Evolutionary conservation across 805 yeast species (phyloP).

Genomic region (Millerozyma acaciae): DNA sequence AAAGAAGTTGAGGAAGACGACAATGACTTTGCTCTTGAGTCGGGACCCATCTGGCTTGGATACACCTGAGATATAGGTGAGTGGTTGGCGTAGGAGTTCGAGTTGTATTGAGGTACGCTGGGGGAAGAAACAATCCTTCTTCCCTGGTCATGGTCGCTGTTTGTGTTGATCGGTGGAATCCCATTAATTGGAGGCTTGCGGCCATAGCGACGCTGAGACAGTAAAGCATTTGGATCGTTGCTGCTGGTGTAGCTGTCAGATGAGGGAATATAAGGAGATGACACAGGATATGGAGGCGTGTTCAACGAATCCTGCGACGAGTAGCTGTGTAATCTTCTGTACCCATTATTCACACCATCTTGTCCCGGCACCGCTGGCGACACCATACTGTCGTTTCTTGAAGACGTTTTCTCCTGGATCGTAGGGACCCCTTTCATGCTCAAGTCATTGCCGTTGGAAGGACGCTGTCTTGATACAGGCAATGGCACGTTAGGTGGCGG

Average conservation of each 20-base stretch:
- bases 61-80: slow-evolving; percentile 10
- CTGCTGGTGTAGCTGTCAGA: slow-evolving; percentile 5
- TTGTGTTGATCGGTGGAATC: slow-evolving; percentile 15
- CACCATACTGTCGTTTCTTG: slow-evolving; percentile 3
- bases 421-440: no score
- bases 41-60: slow-evolving; percentile 6
- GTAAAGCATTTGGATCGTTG: background rate
- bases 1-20: no score
- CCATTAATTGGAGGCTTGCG: slow-evolving; percentile 16
- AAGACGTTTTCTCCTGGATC: no score
- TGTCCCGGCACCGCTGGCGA: no score
- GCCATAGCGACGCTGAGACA: slow-evolving; percentile 8
- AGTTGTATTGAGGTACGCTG: slow-evolving; percentile 12
- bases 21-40: slow-evolving; percentile 27
- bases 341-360: background rate
- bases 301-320: slow-evolving; percentile 3
- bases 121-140: slow-evolving; percentile 33
- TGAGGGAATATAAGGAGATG: slow-evolving; percentile 2
- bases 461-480: no score
- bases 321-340: slow-evolving; percentile 5
- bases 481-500: no score
- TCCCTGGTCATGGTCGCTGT: slow-evolving; percentile 11
- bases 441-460: no score
- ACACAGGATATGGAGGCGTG: slow-evolving; percentile 4
- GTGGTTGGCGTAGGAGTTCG: slow-evolving; percentile 4